phyloP scores from a whole-genome alignment of 2,329 filamentous ascomycete genomes.

The Aspergillus brunneoviolaceus region DNA sequence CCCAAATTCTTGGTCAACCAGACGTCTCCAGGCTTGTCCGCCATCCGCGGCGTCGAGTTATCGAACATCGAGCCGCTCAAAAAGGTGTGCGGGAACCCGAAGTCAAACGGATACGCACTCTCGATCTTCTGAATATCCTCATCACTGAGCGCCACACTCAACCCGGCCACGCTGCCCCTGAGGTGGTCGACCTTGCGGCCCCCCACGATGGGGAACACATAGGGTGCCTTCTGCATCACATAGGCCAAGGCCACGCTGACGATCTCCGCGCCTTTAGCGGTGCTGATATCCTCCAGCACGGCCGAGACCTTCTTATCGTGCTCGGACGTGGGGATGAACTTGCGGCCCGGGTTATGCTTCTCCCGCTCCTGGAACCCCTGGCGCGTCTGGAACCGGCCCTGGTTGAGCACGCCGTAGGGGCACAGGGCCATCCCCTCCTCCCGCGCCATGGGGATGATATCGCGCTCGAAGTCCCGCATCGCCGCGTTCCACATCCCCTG shows the following conservation, averaged over 20 bases:
- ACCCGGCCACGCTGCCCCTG: slow-evolving; percentile 53
- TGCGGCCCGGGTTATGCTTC: too few species aligned
- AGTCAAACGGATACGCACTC: slow-evolving; percentile 50
- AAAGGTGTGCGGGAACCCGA: slow-evolving; percentile 52
- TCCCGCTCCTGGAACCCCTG: too few species aligned
- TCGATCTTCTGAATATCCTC: slow-evolving; percentile 58
- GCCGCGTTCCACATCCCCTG: slow-evolving; percentile 63
- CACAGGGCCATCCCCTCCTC: slow-evolving; percentile 62
- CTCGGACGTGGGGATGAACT: too few species aligned
- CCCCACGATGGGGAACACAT: slow-evolving; percentile 56
- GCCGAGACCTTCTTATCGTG: slow-evolving; percentile 7
- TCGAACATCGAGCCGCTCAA: slow-evolving; percentile 11
- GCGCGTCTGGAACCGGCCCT: slow-evolving; percentile 34
- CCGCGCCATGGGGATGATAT: slow-evolving; percentile 66
- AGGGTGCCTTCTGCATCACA: slow-evolving; percentile 46
- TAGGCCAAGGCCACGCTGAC: slow-evolving; percentile 49
- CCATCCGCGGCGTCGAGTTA: background rate
- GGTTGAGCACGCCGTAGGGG: slow-evolving; percentile 53
- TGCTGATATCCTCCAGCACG: slow-evolving; percentile 7
- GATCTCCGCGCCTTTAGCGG: background rate
- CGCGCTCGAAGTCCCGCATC: slow-evolving; percentile 65
- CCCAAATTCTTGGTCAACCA: slow-evolving; percentile 10
- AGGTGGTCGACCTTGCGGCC: slow-evolving; percentile 52
- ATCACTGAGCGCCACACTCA: slow-evolving; percentile 51
- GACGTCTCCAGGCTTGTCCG: background rate